Evolutionary conservation across 129 eudicot genomes (phyloP), one percentile per base, ranked within the genome.

Genomic region (Flaveria brownii): DNA sequence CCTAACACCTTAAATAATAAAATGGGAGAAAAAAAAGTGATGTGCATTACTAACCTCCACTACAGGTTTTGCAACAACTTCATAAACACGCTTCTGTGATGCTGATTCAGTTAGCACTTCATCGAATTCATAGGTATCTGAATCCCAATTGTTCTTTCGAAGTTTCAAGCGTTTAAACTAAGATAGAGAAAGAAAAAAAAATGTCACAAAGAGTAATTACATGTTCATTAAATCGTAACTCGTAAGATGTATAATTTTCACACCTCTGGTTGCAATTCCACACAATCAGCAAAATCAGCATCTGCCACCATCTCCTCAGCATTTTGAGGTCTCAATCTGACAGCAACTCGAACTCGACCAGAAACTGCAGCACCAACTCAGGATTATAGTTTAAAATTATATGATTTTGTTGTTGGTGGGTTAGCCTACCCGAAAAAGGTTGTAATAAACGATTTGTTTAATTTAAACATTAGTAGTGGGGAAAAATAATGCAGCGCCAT

Each of bases 221-320:
- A 71, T 47, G 26, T 67, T 78, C 22, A 36, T 25, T 11, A 17
- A 54, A 51, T 68, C 46, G 25, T 36, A 84, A 76, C 28, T 76
- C 56, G 59, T 54, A 79, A 76, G 22, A 14, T 69, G 78, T 66
- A 56, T 10, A 65, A 46, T 45, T 71, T 23, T 28, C 36, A 63
- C 56, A 95, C 99, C 99, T 95, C 99, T 26, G 99, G 92, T 80
- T 95, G 99, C 78, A 95, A 78, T 82, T 95, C 99, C 75, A 95
- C 96, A 68, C 99, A 95, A 77, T 95, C 99, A 30, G 97, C 97
- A 87, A 91, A 95, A 89, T 95, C 99, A 78, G 99, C 99, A 89
- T 95, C 99, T 28, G 97, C 89, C 81, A 78, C 95, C 85, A 83
- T 60, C 80, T 95, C 99, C 78, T 91, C 99, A 11, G 93, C 85